phyloP scores from a whole-genome alignment of 306 rosid genomes.

The Prunus mira region DNA sequence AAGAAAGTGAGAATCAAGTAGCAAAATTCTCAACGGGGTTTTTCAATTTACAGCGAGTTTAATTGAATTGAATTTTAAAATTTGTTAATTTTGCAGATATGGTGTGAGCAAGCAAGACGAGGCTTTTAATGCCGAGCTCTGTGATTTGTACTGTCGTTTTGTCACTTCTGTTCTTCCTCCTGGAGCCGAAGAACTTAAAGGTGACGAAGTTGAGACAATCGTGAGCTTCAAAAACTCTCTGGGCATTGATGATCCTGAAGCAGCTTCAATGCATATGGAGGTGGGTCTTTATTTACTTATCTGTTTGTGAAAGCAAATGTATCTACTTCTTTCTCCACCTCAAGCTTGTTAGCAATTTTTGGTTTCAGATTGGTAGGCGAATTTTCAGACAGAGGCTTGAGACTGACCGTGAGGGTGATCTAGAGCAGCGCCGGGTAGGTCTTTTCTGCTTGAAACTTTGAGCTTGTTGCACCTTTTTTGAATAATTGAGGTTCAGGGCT shows the following conservation, averaged over 20 bases:
- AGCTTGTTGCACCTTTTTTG: slow-evolving; percentile 5
- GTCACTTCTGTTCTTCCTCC: slow-evolving; percentile 82
- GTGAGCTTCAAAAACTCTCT: slow-evolving; percentile 67
- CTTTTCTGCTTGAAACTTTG: slow-evolving; percentile 17
- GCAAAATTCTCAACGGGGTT: slow-evolving; percentile 1
- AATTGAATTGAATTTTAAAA: background rate
- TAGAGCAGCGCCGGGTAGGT: slow-evolving; percentile 94
- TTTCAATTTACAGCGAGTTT: background rate
- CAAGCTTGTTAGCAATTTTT: slow-evolving; percentile 29
- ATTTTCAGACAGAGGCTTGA: slow-evolving; percentile 89
- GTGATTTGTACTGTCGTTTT: slow-evolving; percentile 71
- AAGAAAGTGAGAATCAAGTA: slow-evolving; percentile 43
- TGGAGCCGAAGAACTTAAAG: slow-evolving; percentile 75
- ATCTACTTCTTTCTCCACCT: background rate
- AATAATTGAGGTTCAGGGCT: slow-evolving; percentile 44
- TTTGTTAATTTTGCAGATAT: slow-evolving; percentile 40
- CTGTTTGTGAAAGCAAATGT: slow-evolving; percentile 12
- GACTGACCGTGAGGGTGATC: slow-evolving; percentile 79
- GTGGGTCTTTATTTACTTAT: slow-evolving; percentile 33
- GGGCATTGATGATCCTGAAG: slow-evolving; percentile 96
- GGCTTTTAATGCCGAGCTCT: slow-evolving; percentile 80
- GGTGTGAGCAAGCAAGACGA: slow-evolving; percentile 93
- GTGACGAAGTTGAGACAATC: slow-evolving; percentile 77
- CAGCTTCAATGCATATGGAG: slow-evolving; percentile 98
- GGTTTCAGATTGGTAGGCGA: slow-evolving; percentile 76